Evolutionary conservation across 306 rosid species (phyloP), one percentile per base, ranked within the genome.

Genomic region (Mucuna pruriens): DNA sequence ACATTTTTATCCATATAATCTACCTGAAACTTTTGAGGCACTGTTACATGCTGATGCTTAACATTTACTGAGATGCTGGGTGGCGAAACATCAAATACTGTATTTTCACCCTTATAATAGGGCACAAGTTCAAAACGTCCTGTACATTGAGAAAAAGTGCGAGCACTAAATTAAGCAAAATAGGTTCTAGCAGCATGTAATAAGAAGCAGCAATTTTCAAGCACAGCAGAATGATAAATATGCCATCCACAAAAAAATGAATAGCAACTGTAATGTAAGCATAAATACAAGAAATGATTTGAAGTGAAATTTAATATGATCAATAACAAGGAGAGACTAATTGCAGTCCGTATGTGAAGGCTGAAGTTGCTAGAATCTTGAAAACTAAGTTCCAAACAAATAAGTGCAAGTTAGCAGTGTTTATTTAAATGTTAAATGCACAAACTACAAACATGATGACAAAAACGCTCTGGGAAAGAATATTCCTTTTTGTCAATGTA

Each of bases 31-130:
- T 93, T 95, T 75, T 88, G 93, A 23, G 93, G 85, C 87, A 95
- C 86, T 6, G 89, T 79, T 79, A 90, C 88, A 80, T 93, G 98
- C 82, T 87, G 97, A 86, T 95, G 99, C 84, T 85, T 90, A 74
- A 95, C 91, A 79, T 77, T 87, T 79, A 92, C 90, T 10, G 90
- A 78, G 84, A 88, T 87, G 79, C 86, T 85, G 67, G 97, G 85
- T 29, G 99, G 98, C n/a, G 92, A 95, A 88, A 95, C 91, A 76
- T 92, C 99, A 92, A 95, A 95, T 46, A 91, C 90, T 17, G 97
- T 92, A 87, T 95, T 93, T 81, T 95, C 99, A 73, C 99, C 99
- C 91, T 90, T 93, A 89, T 95, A 95, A 88, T 87, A 95, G 74
- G 99, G 99, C 75, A 95, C 88, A 71, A 95, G 91, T 85, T 89